Base-by-base conservation (phyloP, 768 basidiomycete genomes). In the Chalciporus pseudorubinellus region DNA sequence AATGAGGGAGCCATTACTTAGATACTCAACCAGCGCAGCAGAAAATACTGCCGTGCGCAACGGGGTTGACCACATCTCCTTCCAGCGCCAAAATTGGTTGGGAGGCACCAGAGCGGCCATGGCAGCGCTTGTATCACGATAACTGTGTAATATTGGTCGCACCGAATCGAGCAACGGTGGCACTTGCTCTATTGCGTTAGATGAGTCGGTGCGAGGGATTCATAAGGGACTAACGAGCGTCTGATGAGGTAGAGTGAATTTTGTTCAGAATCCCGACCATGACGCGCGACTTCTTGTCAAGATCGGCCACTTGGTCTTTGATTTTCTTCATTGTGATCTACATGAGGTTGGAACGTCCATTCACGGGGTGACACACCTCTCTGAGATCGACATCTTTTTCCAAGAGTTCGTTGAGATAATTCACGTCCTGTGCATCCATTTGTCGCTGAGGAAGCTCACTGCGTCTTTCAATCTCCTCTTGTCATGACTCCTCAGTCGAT, bases 21-120 rank as follows among this genome's bases (percentile, higher is more conserved):
- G 74, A 60, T 84, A 92, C 61, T 85, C 79, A 12, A 83, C 73
- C 29, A 92, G 66, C 16, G 83, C 79, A 1, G 81, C 82, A 36
- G 80, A 76, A 59, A 86, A 92, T 1, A 90, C 75, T 11, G 81
- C 80, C 16, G 77, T 78, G 50, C 89, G 77, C 33, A 91, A 65
- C 4, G 86, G 83, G 60, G 80, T 82, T 1, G 79, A 76, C 89
- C 89, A 91, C 81, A 87, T 81, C 21, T 90, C 87, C 64, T 87
- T 89, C 86, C 86, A 92, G 50, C 82, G 76, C 89, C 89, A 92
- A 54, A 88, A 83, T 56, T 90, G 86, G 58, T 86, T 81, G 26
- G 73, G 74, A 24, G 89, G 89, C 21, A 89, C 73, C 28, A 84
- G 73, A 6, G 60, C 68, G 6, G 82, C 83, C n/a, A 92, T 69